Evolutionary conservation across 148 eudicot species (phyloP), one percentile per base, ranked within the genome.

Genomic region (Persicaria maculosa): DNA sequence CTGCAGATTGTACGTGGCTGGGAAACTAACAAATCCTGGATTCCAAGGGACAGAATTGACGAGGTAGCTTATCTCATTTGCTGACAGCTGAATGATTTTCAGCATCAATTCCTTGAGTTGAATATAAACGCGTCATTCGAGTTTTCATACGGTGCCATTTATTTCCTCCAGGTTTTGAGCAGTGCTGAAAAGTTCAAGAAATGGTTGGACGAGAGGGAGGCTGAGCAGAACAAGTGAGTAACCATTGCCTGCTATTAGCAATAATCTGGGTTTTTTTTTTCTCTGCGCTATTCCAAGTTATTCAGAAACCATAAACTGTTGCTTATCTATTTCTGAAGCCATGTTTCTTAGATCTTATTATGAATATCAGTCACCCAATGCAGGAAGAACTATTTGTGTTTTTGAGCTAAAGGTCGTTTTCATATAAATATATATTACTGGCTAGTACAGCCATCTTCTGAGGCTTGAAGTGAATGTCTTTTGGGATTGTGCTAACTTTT

Each of bases 121-220:
- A 4, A 47, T 65, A 5, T 58, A 20, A 6, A 31, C 14, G 10
- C 36, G 43, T 62, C 44, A 62, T 10, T 20, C 43, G 70, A 43
- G 19, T 22, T 59, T 25, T 22, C 14, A 59, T 22, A 22, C 25
- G 1, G 40, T 20, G 6, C 47, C 70, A 5, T 40, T 65, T 1
- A 15, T 65, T 12, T 65, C 47, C 17, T 65, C 55, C 79, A 94
- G 98, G 93, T 94, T 62, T 68, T 82, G 73, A 84, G 78, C 76
- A 86, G 72, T 20, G 91, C 93, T 81, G 93, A 92, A 50, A 78
- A 88, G 83, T 53, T 90, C 70, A 87, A 83, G 79, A 85, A 71
- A 64, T 95, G 98, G 98, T 83, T 95, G 82, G 86, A 81, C 72
- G 90, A 92, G 79, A 89, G 86, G 86, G 96, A 86, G 79, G 88